phyloP scores from a whole-genome alignment of 345 rosid species.

The Brassica nigra region DNA sequence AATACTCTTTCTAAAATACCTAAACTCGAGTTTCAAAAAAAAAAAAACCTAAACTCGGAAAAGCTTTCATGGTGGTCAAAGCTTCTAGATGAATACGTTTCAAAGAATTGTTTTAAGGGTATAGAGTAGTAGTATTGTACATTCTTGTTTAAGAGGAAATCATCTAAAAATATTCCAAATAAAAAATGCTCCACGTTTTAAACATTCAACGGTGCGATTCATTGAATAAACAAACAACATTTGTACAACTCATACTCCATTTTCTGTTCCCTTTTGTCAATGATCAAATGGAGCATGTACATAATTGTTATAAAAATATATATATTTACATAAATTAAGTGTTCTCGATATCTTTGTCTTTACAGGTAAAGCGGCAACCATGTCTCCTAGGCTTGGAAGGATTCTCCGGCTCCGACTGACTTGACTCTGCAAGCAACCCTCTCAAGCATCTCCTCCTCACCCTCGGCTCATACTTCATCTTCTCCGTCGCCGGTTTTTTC shows the following conservation, averaged over 20 bases:
- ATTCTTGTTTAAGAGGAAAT: no score
- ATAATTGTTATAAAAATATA: neutral
- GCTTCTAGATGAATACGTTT: constrained; percentile 14
- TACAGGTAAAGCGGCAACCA: constrained; percentile 63
- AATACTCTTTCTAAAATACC: no score
- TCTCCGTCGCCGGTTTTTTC: constrained; percentile 28
- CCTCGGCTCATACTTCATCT: constrained; percentile 56
- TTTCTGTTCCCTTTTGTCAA: neutral
- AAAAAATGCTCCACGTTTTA: neutral
- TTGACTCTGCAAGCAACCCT: constrained; percentile 77
- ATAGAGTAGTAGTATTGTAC: no score
- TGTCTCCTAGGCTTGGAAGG: constrained; percentile 72
- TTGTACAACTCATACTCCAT: neutral
- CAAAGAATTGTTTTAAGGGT: no score
- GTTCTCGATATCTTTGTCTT: constrained; percentile 51
- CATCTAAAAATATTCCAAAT: neutral
- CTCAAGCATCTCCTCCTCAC: constrained; percentile 72
- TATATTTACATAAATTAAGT: neutral
- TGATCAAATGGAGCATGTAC: neutral
- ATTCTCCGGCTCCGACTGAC: constrained; percentile 70
- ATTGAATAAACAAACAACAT: constrained; percentile 14
- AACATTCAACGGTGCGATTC: neutral
- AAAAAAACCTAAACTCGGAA: neutral
- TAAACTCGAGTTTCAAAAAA: no score
- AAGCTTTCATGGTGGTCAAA: neutral